Conservation (phyloP, 768 basidiomycete species). For the Cystobasidium ongulense region DNA sequence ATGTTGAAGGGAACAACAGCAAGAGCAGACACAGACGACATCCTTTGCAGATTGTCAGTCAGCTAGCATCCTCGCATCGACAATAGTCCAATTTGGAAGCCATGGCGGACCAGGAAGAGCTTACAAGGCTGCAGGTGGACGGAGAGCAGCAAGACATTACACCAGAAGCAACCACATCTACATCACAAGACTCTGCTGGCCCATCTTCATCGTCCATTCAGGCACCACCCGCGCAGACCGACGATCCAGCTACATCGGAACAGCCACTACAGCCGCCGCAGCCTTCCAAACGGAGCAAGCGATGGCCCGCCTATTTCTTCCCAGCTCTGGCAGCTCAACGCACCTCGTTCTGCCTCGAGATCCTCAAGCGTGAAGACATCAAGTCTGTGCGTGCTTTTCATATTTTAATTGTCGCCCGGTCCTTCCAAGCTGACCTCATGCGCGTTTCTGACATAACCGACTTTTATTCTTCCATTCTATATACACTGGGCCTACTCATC, state of each 20-base stretch:
- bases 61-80: not conserved
- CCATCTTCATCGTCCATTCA: not conserved
- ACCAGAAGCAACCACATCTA: not conserved
- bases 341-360: slow-evolving; percentile 18
- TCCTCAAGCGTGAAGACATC: slow-evolving; percentile 26
- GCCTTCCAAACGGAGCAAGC: slow-evolving; percentile 1
- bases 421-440: not conserved
- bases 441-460: not conserved
- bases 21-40: not conserved
- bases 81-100: not conserved
- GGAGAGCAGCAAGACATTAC: not conserved
- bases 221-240: not conserved
- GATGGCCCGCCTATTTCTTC: slow-evolving; percentile 37
- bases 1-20: not conserved
- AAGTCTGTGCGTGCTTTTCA: not conserved
- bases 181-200: not conserved
- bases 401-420: not conserved
- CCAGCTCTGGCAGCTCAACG: slow-evolving; percentile 36
- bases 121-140: not conserved
- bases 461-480: not conserved
- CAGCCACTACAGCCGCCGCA: not conserved
- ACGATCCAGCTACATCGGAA: not conserved
- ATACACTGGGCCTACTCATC: not conserved
- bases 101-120: not conserved
- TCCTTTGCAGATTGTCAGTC: not conserved